These are phyloP conservation scores for Cutaneotrichosporon mucoides DNA, from an alignment of 1,284 basidiomycete species.

Conservation along the genomic window DNA sequence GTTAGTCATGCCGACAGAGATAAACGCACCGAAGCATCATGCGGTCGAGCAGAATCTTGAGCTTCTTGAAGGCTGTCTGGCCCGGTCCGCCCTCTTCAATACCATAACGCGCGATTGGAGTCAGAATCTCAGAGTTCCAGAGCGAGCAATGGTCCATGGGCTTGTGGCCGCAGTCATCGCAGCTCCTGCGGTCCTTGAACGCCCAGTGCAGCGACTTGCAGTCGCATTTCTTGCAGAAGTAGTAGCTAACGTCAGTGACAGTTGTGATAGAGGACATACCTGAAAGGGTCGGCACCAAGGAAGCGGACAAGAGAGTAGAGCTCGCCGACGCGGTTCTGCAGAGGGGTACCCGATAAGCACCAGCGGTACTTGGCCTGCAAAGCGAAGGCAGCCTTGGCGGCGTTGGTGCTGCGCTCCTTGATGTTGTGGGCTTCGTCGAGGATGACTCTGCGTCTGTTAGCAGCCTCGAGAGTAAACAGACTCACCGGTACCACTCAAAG, in stretches of 20 bases:
- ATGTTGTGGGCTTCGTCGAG: constrained; percentile 99
- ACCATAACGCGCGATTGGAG: constrained; percentile 78
- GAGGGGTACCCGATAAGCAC: constrained; percentile 98
- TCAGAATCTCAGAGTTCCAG: constrained; percentile 62
- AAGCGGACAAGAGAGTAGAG: constrained; percentile 90
- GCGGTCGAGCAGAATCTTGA: constrained; percentile 79
- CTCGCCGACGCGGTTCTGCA: constrained; percentile 96
- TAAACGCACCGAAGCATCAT: constrained; percentile 78
- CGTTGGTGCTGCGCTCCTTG: constrained; percentile 91
- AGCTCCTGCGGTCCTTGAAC: constrained; percentile 75
- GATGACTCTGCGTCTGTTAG: constrained; percentile 16
- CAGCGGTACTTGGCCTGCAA: constrained; percentile 77
- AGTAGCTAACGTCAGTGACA: constrained; percentile 54
- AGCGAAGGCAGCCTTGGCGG: constrained; percentile 92
- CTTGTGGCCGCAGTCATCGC: constrained; percentile 87
- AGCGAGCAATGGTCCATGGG: constrained; percentile 84
- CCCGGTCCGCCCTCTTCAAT: constrained; percentile 65
- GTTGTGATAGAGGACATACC: constrained; percentile 19
- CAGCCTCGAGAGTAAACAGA: constrained; percentile 53
- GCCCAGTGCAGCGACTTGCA: constrained; percentile 58
- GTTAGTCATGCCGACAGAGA: neutral
- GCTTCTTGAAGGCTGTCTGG: constrained; percentile 77
- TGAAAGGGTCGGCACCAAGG: constrained; percentile 82
- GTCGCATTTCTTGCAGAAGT: constrained; percentile 72
- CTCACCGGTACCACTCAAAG: constrained; percentile 73